Evolutionary conservation across 805 yeast species (phyloP), one percentile per base, ranked within the genome.

Genomic region (Metschnikowia borealis): DNA sequence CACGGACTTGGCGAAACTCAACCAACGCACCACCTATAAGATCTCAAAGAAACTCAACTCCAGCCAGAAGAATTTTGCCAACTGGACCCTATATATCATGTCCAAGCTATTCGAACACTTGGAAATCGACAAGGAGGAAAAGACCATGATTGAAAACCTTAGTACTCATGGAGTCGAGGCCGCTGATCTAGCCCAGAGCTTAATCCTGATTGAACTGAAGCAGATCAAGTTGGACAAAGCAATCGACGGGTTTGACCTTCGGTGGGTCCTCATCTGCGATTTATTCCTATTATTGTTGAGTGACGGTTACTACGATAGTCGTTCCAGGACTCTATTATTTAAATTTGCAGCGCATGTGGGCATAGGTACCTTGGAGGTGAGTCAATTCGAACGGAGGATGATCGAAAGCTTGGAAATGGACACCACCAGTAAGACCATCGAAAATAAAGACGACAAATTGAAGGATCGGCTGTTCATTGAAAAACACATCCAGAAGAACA

Each of bases 231-330:
- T 41, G 55, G 40, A 51, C 53, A 10, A 57, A 26, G 48, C 33
- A 17, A 47, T 49, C 6, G 42, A 48, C 21, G 67, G 60, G 6
- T 66, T 68, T 48, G 97, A 91, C 60, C 79, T 94, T 20, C 81
- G 91, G 31, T 95, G 99, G 99, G 91, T 97, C 0, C 79, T 92
- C 13, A 72, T 94, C 5, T 95, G 99, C 69, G 99, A 94, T 64
- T 69, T 94, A 43, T 92, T 92, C 62, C 72, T 94, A 38, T 76
- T 88, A 8, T 71, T 92, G 2, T 69, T 94, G 15, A 83, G 90
- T 46, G 96, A 90, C 53, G 89, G 96, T 0, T 79, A 82, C 49
- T 95, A 89, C 63, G 99, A 94, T 66, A 70, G 97, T 4, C 77
- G 99, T 35, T 90, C 98, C 6, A 75, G 97, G 51, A 77, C 94